phyloP scores from a whole-genome alignment of 148 eudicot genomes.

The Pouteria glomerata region DNA sequence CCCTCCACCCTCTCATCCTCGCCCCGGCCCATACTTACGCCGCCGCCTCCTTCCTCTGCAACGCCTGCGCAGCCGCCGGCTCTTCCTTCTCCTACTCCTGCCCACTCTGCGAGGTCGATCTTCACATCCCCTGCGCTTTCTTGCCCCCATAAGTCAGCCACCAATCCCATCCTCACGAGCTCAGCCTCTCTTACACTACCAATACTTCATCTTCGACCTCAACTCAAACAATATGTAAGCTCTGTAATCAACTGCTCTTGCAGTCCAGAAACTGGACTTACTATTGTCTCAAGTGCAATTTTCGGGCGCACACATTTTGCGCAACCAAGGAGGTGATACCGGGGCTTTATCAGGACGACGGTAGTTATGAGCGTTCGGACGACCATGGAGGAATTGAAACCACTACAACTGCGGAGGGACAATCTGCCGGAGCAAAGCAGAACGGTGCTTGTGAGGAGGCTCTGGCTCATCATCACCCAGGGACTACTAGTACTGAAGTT shows the following conservation, averaged over 20 bases:
- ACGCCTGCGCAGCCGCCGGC: slow-evolving; percentile 31
- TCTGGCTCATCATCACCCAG: too few species aligned
- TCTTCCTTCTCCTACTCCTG: slow-evolving; percentile 33
- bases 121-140: slow-evolving; percentile 37
- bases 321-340: slow-evolving; percentile 38
- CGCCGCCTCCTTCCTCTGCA: slow-evolving; percentile 31
- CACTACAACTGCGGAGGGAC: not conserved
- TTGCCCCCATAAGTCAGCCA: slow-evolving; percentile 26
- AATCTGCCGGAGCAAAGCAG: not conserved
- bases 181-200: not conserved
- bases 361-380: not conserved
- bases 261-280: slow-evolving; percentile 20
- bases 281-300: slow-evolving; percentile 26
- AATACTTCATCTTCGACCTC: too few species aligned
- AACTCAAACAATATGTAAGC: slow-evolving; percentile 13
- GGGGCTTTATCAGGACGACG: slow-evolving; percentile 26
- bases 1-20: slow-evolving; percentile 33
- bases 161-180: slow-evolving; percentile 27
- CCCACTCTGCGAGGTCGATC: slow-evolving; percentile 37
- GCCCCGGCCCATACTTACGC: slow-evolving; percentile 34
- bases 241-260: slow-evolving; percentile 24
- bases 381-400: not conserved
- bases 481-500: too few species aligned
- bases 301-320: slow-evolving; percentile 30
- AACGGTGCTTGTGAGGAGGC: too few species aligned